These are phyloP conservation scores for Neopestalotiopsis sp. DNA, from an alignment of 2,329 filamentous ascomycete genomes.

Conservation along the genomic window DNA sequence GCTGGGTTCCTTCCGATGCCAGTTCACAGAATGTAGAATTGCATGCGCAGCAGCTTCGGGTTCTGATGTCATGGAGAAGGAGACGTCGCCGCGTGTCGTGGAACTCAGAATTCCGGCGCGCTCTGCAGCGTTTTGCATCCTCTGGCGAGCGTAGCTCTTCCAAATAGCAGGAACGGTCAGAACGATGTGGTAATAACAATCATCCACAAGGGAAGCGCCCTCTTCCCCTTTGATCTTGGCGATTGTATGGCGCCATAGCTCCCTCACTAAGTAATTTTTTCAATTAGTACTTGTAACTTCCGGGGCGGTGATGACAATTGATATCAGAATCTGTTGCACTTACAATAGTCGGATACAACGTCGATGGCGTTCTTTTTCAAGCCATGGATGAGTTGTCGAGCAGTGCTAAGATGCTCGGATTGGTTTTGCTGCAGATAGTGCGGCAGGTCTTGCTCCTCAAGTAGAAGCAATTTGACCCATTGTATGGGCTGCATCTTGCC, in stretches of 20 bases:
- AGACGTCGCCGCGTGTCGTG: background rate
- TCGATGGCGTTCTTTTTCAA: background rate
- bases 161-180: background rate
- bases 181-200: background rate
- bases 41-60: conserved; percentile 4
- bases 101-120: background rate
- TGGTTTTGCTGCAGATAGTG: background rate
- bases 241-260: background rate
- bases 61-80: conserved; percentile 10
- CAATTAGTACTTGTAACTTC: background rate
- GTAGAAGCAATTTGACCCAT: conserved; percentile 13
- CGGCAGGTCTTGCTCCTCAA: conserved; percentile 6
- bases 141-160: conserved; percentile 6
- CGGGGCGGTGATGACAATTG: background rate
- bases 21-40: background rate
- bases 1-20: background rate
- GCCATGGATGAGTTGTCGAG: background rate
- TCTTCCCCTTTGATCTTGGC: conserved; percentile 8
- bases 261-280: background rate
- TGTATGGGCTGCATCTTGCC: background rate
- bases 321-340: background rate
- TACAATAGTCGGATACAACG: conserved; percentile 6
- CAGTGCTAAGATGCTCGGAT: background rate
- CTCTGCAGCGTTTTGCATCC: background rate
- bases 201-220: background rate